Evolutionary conservation across 108 stramenopile species (phyloP), one percentile per base, ranked within the genome.

Genomic region (Nitzschia putrida): DNA sequence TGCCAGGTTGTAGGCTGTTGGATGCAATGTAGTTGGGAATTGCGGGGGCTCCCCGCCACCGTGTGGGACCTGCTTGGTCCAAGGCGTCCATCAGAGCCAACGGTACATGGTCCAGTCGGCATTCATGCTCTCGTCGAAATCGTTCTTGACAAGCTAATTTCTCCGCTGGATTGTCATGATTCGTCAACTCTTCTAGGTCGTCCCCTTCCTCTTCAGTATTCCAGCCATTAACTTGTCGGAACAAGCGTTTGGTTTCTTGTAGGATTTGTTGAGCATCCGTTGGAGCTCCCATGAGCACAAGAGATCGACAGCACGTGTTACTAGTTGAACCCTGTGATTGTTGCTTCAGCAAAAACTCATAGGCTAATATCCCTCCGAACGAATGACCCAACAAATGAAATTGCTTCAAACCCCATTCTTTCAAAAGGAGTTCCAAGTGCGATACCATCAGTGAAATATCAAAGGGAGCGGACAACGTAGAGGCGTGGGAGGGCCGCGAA

Each of bases 81-180:
- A 85, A 79, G 8, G 88, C 78, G 61, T 88, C 83, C 10, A 71
- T 74, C 0, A 92, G 53, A 9, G 70, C 39, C 21, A 72, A 18
- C 41, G 91, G 91, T 43, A 75, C 72, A 22, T 73, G 65, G 0
- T 50, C 20, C 29, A 83, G 20, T 0, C 86, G 78, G 66, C 91
- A 92, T 73, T 89, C 85, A 53, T 92, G 85, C 40, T 45, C 73
- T 61, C 72, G 61, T 8, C 64, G 83, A 64, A 89, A 92, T 51
- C 53, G 59, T 10, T 83, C 80, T 13, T 58, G 44, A 39, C 50
- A 39, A 0, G 22, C 21, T 22, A 47, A 9, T 21, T 29, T 16
- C 49, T 9, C 13, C 1, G 44, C 9, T 44, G 55, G 18, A 44
- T 57, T 41, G 12, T 68, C 55, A n/a, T 60, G 44, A 10, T 24